Conservation (phyloP, 805 yeast genomes). For the Blastobotrys terrestris region DNA sequence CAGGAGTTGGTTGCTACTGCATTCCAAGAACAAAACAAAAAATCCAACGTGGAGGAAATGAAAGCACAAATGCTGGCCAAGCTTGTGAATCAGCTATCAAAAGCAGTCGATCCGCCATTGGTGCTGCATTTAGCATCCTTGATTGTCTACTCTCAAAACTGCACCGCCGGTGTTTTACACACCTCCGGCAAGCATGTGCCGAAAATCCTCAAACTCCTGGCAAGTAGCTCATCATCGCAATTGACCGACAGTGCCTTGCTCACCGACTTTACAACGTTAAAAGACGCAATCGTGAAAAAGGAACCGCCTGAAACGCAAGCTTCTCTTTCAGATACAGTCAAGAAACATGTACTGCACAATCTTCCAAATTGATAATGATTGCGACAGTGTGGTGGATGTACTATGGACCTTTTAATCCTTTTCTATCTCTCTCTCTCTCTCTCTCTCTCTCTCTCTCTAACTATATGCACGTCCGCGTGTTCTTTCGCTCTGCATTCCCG, state of each 20-base stretch:
- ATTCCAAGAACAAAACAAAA: background rate
- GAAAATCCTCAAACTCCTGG: conserved; percentile 22
- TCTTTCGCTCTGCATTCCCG: background rate
- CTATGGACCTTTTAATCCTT: background rate
- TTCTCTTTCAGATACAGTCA: background rate
- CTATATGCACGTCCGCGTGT: too few relatives aligned
- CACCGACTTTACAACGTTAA: background rate
- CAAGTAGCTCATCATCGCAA: background rate
- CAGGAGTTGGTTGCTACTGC: background rate
- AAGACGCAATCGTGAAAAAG: background rate
- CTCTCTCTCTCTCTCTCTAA: too few relatives aligned
- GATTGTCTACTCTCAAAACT: conserved; percentile 16
- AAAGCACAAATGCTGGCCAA: conserved; percentile 5
- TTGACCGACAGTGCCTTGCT: background rate
- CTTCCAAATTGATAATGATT: background rate
- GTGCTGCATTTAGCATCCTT: conserved; percentile 25
- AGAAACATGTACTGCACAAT: background rate
- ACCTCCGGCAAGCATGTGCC: conserved; percentile 28
- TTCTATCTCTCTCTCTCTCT: background rate
- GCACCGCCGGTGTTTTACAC: conserved; percentile 19
- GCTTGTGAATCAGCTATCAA: conserved; percentile 12
- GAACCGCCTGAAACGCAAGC: background rate
- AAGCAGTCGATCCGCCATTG: conserved; percentile 22
- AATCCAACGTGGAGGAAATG: background rate
- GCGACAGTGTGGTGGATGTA: too few relatives aligned